These are phyloP conservation scores for Jacaranda copaia DNA, from an alignment of 257 asterid genomes.

Conservation along the genomic window DNA sequence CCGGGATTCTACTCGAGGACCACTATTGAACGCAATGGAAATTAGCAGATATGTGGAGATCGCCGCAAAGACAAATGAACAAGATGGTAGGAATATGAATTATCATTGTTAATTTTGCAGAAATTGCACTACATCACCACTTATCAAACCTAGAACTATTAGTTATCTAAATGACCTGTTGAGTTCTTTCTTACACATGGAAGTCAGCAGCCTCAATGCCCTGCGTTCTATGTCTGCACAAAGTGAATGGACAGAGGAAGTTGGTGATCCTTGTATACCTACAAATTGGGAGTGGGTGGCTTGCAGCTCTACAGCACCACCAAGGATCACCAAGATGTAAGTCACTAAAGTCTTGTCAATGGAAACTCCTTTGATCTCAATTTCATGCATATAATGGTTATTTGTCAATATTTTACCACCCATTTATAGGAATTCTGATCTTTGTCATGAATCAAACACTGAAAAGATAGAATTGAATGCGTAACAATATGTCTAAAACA, in stretches of 20 bases:
- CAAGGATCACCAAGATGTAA: conserved; percentile 90
- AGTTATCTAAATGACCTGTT: conserved; percentile 32
- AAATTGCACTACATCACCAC: neutral
- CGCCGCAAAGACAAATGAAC: conserved; percentile 70
- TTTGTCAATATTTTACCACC: neutral
- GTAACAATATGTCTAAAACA: neutral
- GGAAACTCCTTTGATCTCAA: conserved; percentile 11
- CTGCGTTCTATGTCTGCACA: conserved; percentile 55
- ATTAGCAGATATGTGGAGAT: conserved; percentile 79
- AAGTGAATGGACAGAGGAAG: conserved; percentile 60
- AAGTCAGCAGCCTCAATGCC: conserved; percentile 68
- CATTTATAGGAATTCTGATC: neutral
- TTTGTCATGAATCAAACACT: neutral
- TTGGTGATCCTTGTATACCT: conserved; percentile 91
- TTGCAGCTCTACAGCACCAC: conserved; percentile 76
- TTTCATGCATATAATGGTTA: neutral
- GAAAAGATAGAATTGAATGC: neutral
- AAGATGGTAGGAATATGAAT: conserved; percentile 65
- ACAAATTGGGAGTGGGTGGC: conserved; percentile 87
- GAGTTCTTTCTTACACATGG: conserved; percentile 37
- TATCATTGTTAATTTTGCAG: neutral
- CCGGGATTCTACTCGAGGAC: conserved; percentile 81
- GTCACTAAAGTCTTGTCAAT: conserved; percentile 33
- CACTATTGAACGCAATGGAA: conserved; percentile 85
- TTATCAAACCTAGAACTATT: neutral